Conservation (phyloP, 441 rosid genomes). For the Eruca vesicaria region DNA sequence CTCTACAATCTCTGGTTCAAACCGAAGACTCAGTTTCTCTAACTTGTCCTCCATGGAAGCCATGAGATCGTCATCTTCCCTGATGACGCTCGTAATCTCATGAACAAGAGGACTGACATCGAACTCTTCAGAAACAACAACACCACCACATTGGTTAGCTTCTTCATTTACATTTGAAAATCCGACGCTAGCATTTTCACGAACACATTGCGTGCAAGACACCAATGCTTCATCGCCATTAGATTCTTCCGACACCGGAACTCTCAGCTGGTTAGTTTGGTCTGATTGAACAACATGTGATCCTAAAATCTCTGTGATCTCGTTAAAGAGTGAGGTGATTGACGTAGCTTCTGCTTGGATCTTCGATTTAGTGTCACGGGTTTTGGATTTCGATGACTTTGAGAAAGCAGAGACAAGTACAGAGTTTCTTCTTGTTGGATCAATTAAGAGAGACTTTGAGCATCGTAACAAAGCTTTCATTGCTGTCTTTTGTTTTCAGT, state of each 20-base stretch:
- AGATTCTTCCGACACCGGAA: constrained; percentile 27
- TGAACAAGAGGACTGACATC: constrained; percentile 55
- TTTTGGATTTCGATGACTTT: constrained; percentile 40
- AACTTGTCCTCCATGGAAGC: constrained; percentile 64
- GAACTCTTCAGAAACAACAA: constrained; percentile 11
- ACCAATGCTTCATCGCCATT: constrained; percentile 12
- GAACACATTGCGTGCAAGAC: constrained; percentile 43
- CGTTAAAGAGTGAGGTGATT: constrained; percentile 49
- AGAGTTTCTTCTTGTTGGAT: background rate
- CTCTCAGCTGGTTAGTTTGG: constrained; percentile 29
- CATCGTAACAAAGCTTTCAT: constrained; percentile 35
- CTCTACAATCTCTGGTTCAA: constrained; percentile 59
- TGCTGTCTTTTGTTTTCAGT: background rate
- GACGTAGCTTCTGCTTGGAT: constrained; percentile 36
- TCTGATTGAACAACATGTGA: constrained; percentile 34
- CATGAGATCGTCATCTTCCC: constrained; percentile 35
- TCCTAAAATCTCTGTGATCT: constrained; percentile 59
- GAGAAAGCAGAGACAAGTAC: constrained; percentile 30
- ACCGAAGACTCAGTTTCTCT: constrained; percentile 41
- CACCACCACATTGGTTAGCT: constrained; percentile 16
- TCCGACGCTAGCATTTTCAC: constrained; percentile 45
- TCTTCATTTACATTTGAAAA: constrained; percentile 13
- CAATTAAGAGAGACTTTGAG: constrained; percentile 1
- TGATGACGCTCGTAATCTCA: constrained; percentile 52
- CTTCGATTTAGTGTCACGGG: constrained; percentile 28